Conservation (phyloP, 208 protist genomes). For the Leishmania mexicana region DNA sequence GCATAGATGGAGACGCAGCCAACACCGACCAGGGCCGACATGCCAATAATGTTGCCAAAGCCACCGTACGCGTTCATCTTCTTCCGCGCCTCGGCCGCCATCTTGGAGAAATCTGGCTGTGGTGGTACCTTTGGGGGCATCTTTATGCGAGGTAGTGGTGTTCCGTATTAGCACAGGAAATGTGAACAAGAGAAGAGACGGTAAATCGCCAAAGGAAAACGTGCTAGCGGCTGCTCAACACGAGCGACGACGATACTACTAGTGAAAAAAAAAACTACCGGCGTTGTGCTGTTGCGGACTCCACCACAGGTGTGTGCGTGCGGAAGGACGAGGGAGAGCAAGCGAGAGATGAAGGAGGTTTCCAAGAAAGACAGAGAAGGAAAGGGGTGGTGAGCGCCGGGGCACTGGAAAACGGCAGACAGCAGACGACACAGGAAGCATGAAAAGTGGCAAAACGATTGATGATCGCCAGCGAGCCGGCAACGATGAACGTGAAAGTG, state of each 20-base stretch:
- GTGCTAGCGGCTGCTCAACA: neutral
- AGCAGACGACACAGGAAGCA: conserved; percentile 4
- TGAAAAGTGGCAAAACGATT: neutral
- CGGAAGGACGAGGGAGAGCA: neutral
- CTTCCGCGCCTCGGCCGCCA: conserved; percentile 69
- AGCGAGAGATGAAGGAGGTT: neutral
- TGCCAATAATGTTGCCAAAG: conserved; percentile 74
- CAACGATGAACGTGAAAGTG: neutral
- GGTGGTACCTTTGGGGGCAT: conserved; percentile 72
- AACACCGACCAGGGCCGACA: conserved; percentile 59
- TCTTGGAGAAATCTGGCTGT: conserved; percentile 74
- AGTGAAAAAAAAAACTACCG: neutral
- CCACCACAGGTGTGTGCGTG: neutral
- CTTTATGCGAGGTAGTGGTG: neutral
- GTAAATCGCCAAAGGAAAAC: neutral
- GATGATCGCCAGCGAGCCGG: neutral
- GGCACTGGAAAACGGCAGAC: neutral
- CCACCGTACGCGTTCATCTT: conserved; percentile 56
- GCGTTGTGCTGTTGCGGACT: neutral
- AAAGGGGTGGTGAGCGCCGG: neutral
- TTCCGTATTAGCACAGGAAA: neutral
- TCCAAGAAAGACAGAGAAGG: neutral
- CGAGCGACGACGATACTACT: neutral
- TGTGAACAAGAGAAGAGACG: neutral
- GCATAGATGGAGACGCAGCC: conserved; percentile 52